Base-by-base conservation (phyloP, 1,284 basidiomycete species). In the Ustilago cynodontis region DNA sequence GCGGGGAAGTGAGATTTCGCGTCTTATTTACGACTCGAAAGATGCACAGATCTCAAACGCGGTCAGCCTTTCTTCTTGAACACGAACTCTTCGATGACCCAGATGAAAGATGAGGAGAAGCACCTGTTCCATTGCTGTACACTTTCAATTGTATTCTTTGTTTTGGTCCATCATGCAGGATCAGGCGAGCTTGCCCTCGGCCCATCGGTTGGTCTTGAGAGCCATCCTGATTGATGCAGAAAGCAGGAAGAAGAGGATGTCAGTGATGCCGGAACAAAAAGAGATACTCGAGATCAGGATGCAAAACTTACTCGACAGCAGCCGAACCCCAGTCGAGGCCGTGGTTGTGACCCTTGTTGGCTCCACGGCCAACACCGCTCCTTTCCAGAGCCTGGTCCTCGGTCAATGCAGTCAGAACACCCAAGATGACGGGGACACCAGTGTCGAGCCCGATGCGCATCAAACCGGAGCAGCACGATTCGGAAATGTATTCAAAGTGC, bases 271-370 rank as follows among this genome's bases (percentile, higher is more conserved):
- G 33, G 52, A 2, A 22, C n/a, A 11, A 29, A n/a, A 22, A 51
- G 24, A 18, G n/a, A 52, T 43, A 16, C 14, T 18, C 28, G 14
- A 13, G 47, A 24, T 24, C 26, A 13, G 14, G 26, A 14, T 24
- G 47, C n/a, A 14, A 49, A 26, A 81, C 82, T 60, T 71, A 83
- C 88, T 99, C 96, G 18, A 98, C 94, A 9, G 96, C 96, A 11
- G 95, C 95, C 51, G 91, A 86, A 18, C 92, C 96, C 95, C 96
- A 99, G 83, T 98, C 96, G 86, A 95, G 92, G 35, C 96, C 95
- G 81, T 96, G 94, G 85, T 96, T 96, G 84, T 96, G 94, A 2
- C 93, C 93, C 82, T 91, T 91, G 24, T 90, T 91, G 56, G 87
- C 88, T 4, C 91, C 92, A 28, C 75, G 67, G 10, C 74, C 82